A percentile compares a stretch with the other conserved stretches of the same genome.
phyloP scores from a whole-genome alignment of 257 asterid species.

The Scutellaria minor region DNA sequence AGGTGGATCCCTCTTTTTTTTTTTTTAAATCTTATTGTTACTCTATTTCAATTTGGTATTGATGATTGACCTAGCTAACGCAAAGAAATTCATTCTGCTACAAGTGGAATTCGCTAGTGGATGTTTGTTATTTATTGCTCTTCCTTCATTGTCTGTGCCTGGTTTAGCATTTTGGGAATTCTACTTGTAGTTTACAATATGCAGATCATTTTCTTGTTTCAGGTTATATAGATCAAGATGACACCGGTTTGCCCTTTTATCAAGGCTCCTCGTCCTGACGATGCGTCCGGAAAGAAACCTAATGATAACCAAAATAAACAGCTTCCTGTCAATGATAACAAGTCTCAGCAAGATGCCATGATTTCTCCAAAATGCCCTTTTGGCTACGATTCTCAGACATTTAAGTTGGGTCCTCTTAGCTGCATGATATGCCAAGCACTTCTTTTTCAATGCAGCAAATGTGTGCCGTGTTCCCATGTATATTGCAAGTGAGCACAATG shows the following conservation, averaged over 20 bases:
- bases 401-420: constrained; percentile 95
- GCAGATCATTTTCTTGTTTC: constrained; percentile 29
- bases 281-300: constrained; percentile 62
- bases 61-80: background rate
- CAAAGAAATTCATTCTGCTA: background rate
- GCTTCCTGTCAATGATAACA: constrained; percentile 44
- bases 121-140: constrained; percentile 14
- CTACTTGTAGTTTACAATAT: constrained; percentile 13
- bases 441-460: constrained; percentile 84
- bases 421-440: constrained; percentile 95
- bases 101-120: background rate
- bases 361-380: constrained; percentile 63
- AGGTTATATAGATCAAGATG: constrained; percentile 60
- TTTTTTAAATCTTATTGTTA: background rate
- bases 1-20: background rate
- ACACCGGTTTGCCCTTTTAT: constrained; percentile 89
- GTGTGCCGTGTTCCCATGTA: constrained; percentile 90
- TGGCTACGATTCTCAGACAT: constrained; percentile 80
- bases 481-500: constrained; percentile 81
- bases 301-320: constrained; percentile 65
- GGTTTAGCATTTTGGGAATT: constrained; percentile 18
- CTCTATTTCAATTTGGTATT: constrained; percentile 13
- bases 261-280: constrained; percentile 82
- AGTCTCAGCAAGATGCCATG: constrained; percentile 50
- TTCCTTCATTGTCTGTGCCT: constrained; percentile 7